These are phyloP conservation scores for Russula lepida DNA, from an alignment of 768 basidiomycete species.

Conservation along the genomic window DNA sequence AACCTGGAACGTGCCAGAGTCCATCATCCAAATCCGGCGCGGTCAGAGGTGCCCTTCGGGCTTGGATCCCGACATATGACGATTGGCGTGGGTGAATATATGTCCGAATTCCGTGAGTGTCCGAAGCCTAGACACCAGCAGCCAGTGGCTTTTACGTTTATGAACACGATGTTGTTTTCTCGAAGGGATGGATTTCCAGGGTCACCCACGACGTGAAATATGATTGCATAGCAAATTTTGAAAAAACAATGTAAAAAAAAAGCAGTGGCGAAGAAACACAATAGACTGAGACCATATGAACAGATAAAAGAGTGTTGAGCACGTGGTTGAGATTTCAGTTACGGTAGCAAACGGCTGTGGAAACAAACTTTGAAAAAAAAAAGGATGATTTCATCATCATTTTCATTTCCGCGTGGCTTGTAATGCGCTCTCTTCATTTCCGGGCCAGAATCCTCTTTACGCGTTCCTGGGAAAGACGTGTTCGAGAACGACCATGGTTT, in stretches of 20 bases:
- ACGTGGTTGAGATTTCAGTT: no score
- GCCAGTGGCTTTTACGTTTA: conserved; percentile 2
- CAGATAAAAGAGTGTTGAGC: no score
- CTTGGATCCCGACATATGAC: not conserved
- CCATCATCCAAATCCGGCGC: not conserved
- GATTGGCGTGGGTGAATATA: not conserved
- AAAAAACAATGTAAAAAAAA: not conserved
- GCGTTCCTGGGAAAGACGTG: conserved; percentile 1
- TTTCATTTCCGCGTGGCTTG: not conserved
- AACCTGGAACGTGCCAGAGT: not conserved
- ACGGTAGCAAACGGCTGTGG: no score
- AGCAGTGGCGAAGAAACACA: not conserved
- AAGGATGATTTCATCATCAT: not conserved
- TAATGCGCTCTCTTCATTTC: conserved; percentile 5
- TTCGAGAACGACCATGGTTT: conserved; percentile 11
- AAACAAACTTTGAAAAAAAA: not conserved
- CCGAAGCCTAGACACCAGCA: conserved; percentile 8
- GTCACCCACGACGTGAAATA: no score
- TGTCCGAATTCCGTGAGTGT: no score
- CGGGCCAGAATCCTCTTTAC: not conserved
- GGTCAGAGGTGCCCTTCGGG: not conserved
- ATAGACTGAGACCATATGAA: no score
- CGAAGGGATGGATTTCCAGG: not conserved
- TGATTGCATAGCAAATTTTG: not conserved
- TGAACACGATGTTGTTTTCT: conserved; percentile 9